Evolutionary conservation across 345 rosid species (phyloP), one percentile per base, ranked within the genome.

Genomic region (Syzygium grande): DNA sequence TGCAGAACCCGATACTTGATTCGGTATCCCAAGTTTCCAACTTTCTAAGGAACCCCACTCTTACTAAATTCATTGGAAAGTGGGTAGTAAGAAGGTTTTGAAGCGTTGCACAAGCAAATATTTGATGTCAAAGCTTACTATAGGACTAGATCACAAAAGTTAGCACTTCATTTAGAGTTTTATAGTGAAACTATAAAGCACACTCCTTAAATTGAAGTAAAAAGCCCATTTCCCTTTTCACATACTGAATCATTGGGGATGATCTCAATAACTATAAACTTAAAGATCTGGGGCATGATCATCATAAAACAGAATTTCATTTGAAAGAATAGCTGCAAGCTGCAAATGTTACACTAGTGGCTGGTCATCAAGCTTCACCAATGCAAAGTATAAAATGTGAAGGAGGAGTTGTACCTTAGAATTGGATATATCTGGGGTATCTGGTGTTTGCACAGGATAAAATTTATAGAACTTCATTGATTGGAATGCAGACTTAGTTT

Each of bases 401-500:
- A 22, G 34, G 34, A 46, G 30, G 53, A 85, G 63, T 51, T 61
- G 34, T 91, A 98, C 99, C 96, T 96, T 92, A 83, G 92, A 95
- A n/a, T 89, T 87, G 52, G 98, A 92, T 84, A 98, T 88, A 51
- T 96, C 96, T 34, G 99, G 99, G 65, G 98, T 87, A 85, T 96
- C 96, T 6, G 93, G 92, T 53, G 97, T 93, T 86, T 90, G 90
- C 89, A 89, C 91, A 30, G 99, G 99, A 91, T 98, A 98, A 89
- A 98, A 98, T 90, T 98, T 98, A 96, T 97, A 96, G 90, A 98
- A 95, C 90, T 89, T 98, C 95, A 94, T 96, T 77, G 86, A 91
- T 86, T 98, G 91, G 84, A 92, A 94, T 29, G 96, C 98, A 13
- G 89, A 85, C 90, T 88, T 96, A 11, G 93, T 92, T 41, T 95